Percentiles rank a stretch among this genome's conserved stretches.
Evolutionary conservation across 2,329 filamentous ascomycete genomes (phyloP).

Genomic region (Neospermospora avenae): DNA sequence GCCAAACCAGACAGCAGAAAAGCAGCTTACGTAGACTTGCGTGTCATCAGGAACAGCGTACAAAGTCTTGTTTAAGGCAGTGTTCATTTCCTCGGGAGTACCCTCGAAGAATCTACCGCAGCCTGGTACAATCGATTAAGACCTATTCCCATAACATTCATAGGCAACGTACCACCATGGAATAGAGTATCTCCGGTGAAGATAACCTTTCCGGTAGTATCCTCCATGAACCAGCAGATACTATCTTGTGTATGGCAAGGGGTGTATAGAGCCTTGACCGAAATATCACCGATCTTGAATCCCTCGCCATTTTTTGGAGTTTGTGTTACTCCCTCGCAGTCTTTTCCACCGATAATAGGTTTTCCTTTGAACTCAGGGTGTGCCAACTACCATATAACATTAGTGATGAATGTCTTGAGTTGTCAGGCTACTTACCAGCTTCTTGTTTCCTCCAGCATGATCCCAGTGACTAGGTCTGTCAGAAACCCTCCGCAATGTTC

Average conservation of each 20-base stretch:
- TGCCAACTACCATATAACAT: slow-evolving; percentile 17
- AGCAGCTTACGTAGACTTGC: slow-evolving; percentile 72
- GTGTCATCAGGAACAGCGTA: slow-evolving; percentile 83
- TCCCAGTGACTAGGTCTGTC: slow-evolving; percentile 73
- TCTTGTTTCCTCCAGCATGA: slow-evolving; percentile 86
- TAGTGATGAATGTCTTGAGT: neutral
- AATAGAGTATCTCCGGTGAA: slow-evolving; percentile 98
- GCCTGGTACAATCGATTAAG: slow-evolving; percentile 47
- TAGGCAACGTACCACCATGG: slow-evolving; percentile 66
- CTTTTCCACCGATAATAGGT: slow-evolving; percentile 80
- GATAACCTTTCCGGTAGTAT: slow-evolving; percentile 72
- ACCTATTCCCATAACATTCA: neutral
- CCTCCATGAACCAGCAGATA: slow-evolving; percentile 91
- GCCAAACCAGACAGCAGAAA: neutral
- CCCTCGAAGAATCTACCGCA: slow-evolving; percentile 98
- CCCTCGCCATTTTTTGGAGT: slow-evolving; percentile 72
- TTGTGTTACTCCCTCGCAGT: slow-evolving; percentile 76
- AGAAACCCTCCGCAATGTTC: neutral
- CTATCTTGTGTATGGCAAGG: slow-evolving; percentile 98
- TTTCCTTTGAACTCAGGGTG: slow-evolving; percentile 37
- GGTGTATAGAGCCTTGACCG: slow-evolving; percentile 84
- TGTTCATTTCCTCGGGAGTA: slow-evolving; percentile 84
- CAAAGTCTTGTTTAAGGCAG: slow-evolving; percentile 82
- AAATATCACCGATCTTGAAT: slow-evolving; percentile 81
- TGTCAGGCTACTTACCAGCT: slow-evolving; percentile 56